A percentile compares a stretch with the other conserved stretches of the same genome.
These are phyloP conservation scores for Ogataea glucozyma DNA, from an alignment of 805 yeast genomes.

Conservation along the genomic window DNA sequence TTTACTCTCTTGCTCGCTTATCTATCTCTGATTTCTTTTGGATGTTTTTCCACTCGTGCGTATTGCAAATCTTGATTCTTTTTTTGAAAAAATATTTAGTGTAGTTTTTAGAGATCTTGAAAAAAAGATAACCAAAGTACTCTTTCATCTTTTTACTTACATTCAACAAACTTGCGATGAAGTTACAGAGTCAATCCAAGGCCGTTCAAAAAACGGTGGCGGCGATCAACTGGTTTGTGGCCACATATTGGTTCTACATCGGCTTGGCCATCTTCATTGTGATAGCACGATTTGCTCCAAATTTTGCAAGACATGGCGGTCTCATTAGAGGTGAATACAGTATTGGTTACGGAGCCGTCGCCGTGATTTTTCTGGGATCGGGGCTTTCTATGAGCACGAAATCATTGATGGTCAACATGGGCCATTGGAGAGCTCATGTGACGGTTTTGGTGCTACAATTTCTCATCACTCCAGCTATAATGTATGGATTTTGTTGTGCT, in stretches of 20 bases:
- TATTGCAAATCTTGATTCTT: no score
- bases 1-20: no score
- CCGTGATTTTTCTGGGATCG: slow-evolving; percentile 76
- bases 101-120: no score
- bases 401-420: slow-evolving; percentile 59
- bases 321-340: slow-evolving; percentile 70
- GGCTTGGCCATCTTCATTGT: slow-evolving; percentile 71
- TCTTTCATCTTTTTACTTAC: no score
- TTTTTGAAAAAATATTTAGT: no score
- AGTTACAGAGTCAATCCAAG: not conserved
- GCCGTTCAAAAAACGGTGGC: slow-evolving; percentile 1
- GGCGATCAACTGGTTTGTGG: slow-evolving; percentile 12
- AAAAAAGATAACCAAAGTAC: no score
- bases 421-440: slow-evolving; percentile 81
- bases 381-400: slow-evolving; percentile 76
- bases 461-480: slow-evolving; percentile 48
- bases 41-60: no score
- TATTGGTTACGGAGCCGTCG: slow-evolving; percentile 85
- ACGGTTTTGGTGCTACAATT: slow-evolving; percentile 69
- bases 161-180: no score
- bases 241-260: slow-evolving; percentile 72
- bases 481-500: slow-evolving; percentile 72
- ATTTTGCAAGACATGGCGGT: slow-evolving; percentile 84
- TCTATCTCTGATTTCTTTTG: no score
- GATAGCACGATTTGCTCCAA: slow-evolving; percentile 75